phyloP scores from a whole-genome alignment of 257 asterid genomes.

The Knoxia roxburghii region DNA sequence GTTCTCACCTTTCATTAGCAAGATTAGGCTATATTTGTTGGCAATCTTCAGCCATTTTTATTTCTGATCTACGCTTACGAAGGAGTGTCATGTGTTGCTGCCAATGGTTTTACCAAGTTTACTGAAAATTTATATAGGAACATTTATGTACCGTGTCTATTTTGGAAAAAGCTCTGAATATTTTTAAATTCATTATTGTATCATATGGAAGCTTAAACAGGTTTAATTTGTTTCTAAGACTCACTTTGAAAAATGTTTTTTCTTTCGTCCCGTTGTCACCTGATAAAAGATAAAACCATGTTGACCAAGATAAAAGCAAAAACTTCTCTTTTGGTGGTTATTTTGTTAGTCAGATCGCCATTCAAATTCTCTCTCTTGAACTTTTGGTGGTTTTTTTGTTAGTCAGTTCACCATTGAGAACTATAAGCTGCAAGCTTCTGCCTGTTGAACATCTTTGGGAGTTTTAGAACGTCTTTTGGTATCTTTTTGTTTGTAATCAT shows the following conservation, averaged over 20 bases:
- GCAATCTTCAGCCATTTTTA: not conserved
- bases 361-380: no score
- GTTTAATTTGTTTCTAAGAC: not conserved
- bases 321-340: not conserved
- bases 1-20: not conserved
- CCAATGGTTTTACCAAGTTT: not conserved
- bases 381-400: no score
- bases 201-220: not conserved
- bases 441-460: not conserved
- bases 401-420: not conserved
- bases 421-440: not conserved
- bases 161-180: not conserved
- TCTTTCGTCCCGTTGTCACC: constrained; percentile 2
- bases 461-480: not conserved
- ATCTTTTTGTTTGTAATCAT: not conserved
- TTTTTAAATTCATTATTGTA: not conserved
- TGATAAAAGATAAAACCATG: not conserved
- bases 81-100: not conserved
- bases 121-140: not conserved
- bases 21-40: not conserved
- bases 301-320: not conserved
- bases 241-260: not conserved
- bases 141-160: not conserved
- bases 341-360: not conserved
- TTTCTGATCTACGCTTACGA: not conserved